Percentiles rank a stretch among this genome's conserved stretches.
phyloP scores from a whole-genome alignment of 257 asterid species.

The Solanum rostratum region DNA sequence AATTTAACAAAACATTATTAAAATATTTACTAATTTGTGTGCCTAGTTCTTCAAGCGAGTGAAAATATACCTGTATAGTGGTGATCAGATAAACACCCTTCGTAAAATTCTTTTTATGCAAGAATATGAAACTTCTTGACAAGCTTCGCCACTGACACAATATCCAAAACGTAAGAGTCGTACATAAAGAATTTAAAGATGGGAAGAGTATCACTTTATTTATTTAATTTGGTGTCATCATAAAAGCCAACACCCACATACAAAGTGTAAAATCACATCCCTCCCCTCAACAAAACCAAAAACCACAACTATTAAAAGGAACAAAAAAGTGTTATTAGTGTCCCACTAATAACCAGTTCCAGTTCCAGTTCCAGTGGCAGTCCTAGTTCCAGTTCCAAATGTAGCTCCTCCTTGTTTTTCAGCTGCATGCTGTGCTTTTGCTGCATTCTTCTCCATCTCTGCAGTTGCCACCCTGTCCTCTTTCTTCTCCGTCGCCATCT shows the following conservation, averaged over 20 bases:
- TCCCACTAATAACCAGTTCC: not conserved
- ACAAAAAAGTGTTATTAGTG: not conserved
- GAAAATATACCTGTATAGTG: too few relatives aligned
- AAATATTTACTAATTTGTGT: too few relatives aligned
- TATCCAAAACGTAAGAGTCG: too few relatives aligned
- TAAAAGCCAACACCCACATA: not conserved
- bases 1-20: too few relatives aligned
- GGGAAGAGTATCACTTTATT: not conserved
- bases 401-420: not conserved
- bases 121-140: too few relatives aligned
- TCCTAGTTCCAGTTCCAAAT: not conserved
- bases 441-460: constrained; percentile 11
- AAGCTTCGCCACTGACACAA: too few relatives aligned
- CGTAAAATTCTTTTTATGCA: too few relatives aligned
- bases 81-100: too few relatives aligned
- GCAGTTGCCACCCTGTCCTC: constrained; percentile 11
- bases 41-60: too few relatives aligned
- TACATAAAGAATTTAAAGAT: not conserved
- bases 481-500: constrained; percentile 21
- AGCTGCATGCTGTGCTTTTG: constrained; percentile 5
- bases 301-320: not conserved
- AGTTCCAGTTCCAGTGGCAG: not conserved
- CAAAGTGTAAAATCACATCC: not conserved
- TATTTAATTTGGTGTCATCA: not conserved
- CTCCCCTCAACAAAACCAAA: not conserved